Percentiles rank a stretch among this genome's conserved stretches.
These are phyloP conservation scores for Exidia glandulosa DNA, from an alignment of 768 basidiomycete species.

Conservation along the genomic window DNA sequence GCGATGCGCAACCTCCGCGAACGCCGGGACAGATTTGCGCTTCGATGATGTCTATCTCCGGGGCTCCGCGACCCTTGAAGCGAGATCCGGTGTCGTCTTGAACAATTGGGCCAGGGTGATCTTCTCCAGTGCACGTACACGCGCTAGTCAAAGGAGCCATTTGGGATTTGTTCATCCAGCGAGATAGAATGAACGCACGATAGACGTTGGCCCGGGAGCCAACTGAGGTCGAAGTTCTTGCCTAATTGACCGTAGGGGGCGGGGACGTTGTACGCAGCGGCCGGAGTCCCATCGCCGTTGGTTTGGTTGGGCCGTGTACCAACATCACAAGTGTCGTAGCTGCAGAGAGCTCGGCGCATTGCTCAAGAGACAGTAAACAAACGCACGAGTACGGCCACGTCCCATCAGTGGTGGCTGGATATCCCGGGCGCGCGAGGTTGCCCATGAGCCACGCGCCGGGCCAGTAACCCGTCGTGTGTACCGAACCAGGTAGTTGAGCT, in stretches of 20 bases:
- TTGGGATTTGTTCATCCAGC: not conserved
- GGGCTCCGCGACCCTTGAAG: slow-evolving; percentile 71
- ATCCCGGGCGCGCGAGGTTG: slow-evolving; percentile 81
- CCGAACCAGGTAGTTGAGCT: slow-evolving; percentile 61
- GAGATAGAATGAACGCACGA: slow-evolving; percentile 34
- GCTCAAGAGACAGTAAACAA: not conserved
- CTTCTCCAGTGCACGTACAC: slow-evolving; percentile 79
- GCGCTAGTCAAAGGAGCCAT: slow-evolving; percentile 20
- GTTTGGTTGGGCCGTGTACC: slow-evolving; percentile 84
- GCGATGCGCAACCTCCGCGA: slow-evolving; percentile 48
- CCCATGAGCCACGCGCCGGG: slow-evolving; percentile 50
- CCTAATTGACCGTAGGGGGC: slow-evolving; percentile 48
- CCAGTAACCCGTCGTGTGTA: slow-evolving; percentile 65
- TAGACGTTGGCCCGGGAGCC: slow-evolving; percentile 77
- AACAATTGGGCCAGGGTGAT: slow-evolving; percentile 79
- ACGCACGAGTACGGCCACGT: slow-evolving; percentile 72
- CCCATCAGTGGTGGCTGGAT: slow-evolving; percentile 78
- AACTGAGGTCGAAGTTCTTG: slow-evolving; percentile 52
- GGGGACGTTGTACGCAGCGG: slow-evolving; percentile 47
- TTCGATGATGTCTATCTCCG: slow-evolving; percentile 88
- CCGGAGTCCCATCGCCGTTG: slow-evolving; percentile 52
- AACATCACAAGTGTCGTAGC: slow-evolving; percentile 77
- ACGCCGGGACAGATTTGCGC: slow-evolving; percentile 52
- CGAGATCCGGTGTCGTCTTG: slow-evolving; percentile 42
- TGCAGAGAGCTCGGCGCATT: slow-evolving; percentile 11